Conservation (phyloP, 75 land plant genomes). For the Cryptomeria japonica region DNA sequence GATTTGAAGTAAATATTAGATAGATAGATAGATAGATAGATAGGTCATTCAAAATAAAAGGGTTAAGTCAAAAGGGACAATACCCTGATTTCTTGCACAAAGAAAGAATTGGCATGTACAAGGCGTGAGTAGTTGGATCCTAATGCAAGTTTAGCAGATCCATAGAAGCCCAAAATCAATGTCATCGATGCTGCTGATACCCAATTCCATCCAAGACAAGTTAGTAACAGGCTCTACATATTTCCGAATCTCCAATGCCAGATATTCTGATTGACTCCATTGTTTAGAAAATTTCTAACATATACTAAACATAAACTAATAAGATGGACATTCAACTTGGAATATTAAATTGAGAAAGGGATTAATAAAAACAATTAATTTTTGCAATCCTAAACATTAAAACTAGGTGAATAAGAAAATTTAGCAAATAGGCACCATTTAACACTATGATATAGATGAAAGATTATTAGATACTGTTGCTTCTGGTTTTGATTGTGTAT, state of each 20-base stretch:
- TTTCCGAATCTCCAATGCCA: neutral
- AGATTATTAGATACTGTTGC: no score
- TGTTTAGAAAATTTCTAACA: neutral
- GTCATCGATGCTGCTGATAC: conserved; percentile 58
- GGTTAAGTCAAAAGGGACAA: neutral
- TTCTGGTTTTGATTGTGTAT: no score
- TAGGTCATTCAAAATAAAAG: neutral
- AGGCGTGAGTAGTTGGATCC: conserved; percentile 53
- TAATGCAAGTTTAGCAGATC: conserved; percentile 26
- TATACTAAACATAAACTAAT: neutral
- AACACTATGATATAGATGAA: no score
- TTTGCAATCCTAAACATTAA: no score
- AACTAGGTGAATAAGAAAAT: no score
- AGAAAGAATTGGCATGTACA: conserved; percentile 33
- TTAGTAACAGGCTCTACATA: neutral
- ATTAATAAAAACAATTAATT: no score
- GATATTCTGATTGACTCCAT: no score
- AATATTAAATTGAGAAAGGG: no score
- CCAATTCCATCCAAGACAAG: conserved; percentile 7
- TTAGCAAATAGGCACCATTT: no score
- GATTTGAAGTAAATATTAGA: neutral
- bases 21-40: neutral
- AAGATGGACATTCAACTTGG: no score
- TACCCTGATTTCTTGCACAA: conserved; percentile 54
- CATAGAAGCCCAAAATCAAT: conserved; percentile 53